Conservation (phyloP, 1,139 yeast species). For the Magnusiomyces paraingens region DNA sequence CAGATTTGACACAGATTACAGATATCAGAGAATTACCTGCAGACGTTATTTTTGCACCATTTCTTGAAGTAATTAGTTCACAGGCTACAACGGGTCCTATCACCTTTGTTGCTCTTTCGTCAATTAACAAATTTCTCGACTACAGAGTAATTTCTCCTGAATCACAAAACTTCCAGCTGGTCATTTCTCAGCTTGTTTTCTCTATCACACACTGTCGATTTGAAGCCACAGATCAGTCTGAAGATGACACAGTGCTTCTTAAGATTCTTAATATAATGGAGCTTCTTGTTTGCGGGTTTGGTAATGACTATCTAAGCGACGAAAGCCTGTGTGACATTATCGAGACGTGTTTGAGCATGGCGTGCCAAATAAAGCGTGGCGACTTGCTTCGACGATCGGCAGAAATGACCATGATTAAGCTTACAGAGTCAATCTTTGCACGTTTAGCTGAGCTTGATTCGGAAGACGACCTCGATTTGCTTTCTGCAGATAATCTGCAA, state of each 20-base stretch:
- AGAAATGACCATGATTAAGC: conserved; percentile 70
- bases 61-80: conserved; percentile 76
- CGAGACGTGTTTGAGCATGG: conserved; percentile 86
- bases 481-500: conserved; percentile 14
- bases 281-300: conserved; percentile 52
- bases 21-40: conserved; percentile 58
- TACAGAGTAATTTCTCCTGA: conserved; percentile 47
- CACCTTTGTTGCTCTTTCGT: conserved; percentile 72
- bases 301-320: conserved; percentile 63
- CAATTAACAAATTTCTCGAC: conserved; percentile 64
- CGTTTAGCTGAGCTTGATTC: conserved; percentile 52
- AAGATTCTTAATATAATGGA: conserved; percentile 77
- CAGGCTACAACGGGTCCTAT: conserved; percentile 81
- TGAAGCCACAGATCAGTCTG: conserved; percentile 89
- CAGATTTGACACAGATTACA: conserved; percentile 55
- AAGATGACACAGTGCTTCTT: conserved; percentile 85
- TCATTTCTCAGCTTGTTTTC: conserved; percentile 54
- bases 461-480: conserved; percentile 28
- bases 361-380: conserved; percentile 87
- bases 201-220: conserved; percentile 92
- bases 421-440: conserved; percentile 55
- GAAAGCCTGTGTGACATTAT: conserved; percentile 83
- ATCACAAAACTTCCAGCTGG: conserved; percentile 44
- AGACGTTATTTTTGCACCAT: conserved; percentile 75
- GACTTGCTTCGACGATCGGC: conserved; percentile 88